Evolutionary conservation across 192 early-diverging fungal species (phyloP).

Genomic region (Allomyces javanicus): DNA sequence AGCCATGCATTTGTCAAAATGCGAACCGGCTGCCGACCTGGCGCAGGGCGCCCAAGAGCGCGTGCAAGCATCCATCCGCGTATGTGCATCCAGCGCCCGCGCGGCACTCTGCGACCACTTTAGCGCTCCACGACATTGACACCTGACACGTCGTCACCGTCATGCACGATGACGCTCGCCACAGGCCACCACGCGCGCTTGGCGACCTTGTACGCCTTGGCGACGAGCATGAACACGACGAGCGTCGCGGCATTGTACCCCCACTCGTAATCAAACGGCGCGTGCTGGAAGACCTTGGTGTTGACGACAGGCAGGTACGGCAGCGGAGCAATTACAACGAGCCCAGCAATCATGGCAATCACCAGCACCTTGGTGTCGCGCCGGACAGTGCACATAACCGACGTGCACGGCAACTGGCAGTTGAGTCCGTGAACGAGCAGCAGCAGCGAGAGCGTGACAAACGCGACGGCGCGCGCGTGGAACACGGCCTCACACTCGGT

Average conservation of each 20-base stretch:
- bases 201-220: slow-evolving; percentile 46
- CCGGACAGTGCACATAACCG: no score
- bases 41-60: no score
- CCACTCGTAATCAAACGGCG: slow-evolving; percentile 53
- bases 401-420: slow-evolving; percentile 26
- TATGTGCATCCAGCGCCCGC: no score
- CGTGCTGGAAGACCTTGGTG: slow-evolving; percentile 37
- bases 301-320: slow-evolving; percentile 50
- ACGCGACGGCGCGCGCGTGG: slow-evolving; percentile 38
- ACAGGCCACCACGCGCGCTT: slow-evolving; percentile 11
- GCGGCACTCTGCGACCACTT: no score
- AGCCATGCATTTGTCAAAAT: no score
- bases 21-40: no score
- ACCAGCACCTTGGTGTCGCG: no score
- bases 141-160: no score
- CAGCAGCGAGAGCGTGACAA: slow-evolving; percentile 62
- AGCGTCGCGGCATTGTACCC: slow-evolving; percentile 34
- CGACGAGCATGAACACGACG: slow-evolving; percentile 37
- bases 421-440: slow-evolving; percentile 77
- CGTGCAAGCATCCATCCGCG: no score
- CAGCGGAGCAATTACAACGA: slow-evolving; percentile 26
- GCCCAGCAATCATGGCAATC: slow-evolving; percentile 18
- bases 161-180: no score
- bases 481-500: slow-evolving; percentile 9
- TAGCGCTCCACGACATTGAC: no score